Conservation (phyloP, 176 grass and related monocot species). For the Rhynchospora pubera region DNA sequence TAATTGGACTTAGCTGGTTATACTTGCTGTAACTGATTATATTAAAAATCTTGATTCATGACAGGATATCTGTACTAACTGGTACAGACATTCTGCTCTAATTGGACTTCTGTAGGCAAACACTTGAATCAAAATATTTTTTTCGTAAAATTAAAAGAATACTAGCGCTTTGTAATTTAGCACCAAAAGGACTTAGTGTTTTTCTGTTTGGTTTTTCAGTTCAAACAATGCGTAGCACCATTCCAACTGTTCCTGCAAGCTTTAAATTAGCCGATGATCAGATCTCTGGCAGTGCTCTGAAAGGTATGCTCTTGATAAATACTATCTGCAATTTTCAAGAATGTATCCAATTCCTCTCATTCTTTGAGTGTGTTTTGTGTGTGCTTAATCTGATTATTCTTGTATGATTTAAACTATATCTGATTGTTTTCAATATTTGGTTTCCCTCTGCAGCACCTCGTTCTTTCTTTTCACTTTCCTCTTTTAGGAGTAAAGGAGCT, state of each 20-base stretch:
- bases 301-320: constrained; percentile 44
- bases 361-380: neutral
- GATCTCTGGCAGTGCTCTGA: constrained; percentile 73
- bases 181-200: neutral
- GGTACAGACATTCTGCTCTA: neutral
- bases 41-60: neutral
- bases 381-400: neutral
- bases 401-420: constrained; percentile 8
- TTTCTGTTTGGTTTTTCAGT: constrained; percentile 48
- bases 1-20: neutral
- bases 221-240: constrained; percentile 69
- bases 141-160: neutral
- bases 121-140: neutral
- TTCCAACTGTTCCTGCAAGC: constrained; percentile 71
- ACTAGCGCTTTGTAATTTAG: neutral
- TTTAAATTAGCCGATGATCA: constrained; percentile 90
- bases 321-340: constrained; percentile 18
- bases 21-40: neutral
- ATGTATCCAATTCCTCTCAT: neutral
- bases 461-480: constrained; percentile 86
- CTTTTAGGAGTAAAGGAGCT: constrained; percentile 81
- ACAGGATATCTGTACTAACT: neutral
- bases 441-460: constrained; percentile 61
- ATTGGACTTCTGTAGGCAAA: neutral
- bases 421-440: constrained; percentile 9